Evolutionary conservation across 1,284 basidiomycete genomes (phyloP), one percentile per base, ranked within the genome.

Genomic region (Cryptococcus sp.): DNA sequence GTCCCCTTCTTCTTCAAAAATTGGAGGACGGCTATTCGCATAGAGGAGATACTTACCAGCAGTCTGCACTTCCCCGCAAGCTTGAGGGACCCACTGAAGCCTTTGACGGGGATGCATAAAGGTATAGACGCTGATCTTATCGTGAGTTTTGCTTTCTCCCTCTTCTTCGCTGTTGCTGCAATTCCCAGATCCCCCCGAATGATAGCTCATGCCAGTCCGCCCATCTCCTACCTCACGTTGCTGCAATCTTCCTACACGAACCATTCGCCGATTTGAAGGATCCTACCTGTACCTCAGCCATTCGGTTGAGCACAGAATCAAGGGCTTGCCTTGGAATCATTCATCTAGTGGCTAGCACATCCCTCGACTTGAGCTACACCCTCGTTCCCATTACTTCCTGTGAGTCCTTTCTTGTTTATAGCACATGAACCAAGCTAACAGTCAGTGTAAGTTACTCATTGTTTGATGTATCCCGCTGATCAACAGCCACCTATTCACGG

Each of bases 241-340:
- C 62, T 0, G 54, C 62, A 9, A 72, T 73, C 48, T 57, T 63
- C n/a, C 57, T 74, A 0, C 69, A 72, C 49, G 70, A 72, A 48
- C 62, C 62, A 0, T 69, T 67, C 50, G 70, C 70, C 22, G 60
- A 69, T 41, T 22, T 69, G 16, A 44, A 47, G 4, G 57, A 67
- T 48, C 56, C 61, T 0, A 41, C 52, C 18, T 63, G 66, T 45
- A 31, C 52, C 1, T 67, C 67, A 1, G 54, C 64, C 10, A 16
- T 39, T 3, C 57, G 66, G 18, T 32, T 72, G 5, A 39, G 67
- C 11, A 54, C 46, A 7, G 66, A 63, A 19, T 60, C 68, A 1
- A 59, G 64, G 16, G 60, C 60, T 1, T 59, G 58, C 14, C 49
- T 70, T 11, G 60, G 57, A 25, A 56, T 70, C 16, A 53, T 70